These are phyloP conservation scores for Leccinum pachyderme DNA, from an alignment of 1,284 basidiomycete genomes.

Conservation along the genomic window DNA sequence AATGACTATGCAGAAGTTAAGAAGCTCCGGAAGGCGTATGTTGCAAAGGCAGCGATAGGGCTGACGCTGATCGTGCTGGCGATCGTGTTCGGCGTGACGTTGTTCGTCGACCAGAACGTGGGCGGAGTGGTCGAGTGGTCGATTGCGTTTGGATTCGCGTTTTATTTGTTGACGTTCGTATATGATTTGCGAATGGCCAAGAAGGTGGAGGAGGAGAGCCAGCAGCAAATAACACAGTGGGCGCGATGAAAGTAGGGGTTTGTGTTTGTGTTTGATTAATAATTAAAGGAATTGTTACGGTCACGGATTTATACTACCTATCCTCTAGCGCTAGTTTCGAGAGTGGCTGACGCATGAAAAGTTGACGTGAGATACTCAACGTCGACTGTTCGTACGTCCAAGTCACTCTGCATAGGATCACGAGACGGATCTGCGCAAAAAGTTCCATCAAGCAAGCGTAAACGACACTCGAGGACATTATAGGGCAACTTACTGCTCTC, in stretches of 20 bases:
- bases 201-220: not conserved
- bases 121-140: constrained; percentile 71
- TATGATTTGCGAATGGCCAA: constrained; percentile 64
- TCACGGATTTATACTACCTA: no score
- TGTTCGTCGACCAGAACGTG: constrained; percentile 45
- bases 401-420: not conserved
- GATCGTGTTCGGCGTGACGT: constrained; percentile 56
- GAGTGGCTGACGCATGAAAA: constrained; percentile 9
- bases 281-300: no score
- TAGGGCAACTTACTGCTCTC: not conserved
- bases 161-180: constrained; percentile 67
- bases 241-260: not conserved
- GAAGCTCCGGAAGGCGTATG: constrained; percentile 55
- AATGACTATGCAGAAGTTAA: constrained; percentile 48
- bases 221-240: constrained; percentile 5
- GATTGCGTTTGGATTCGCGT: constrained; percentile 68
- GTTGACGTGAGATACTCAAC: not conserved
- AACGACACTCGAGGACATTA: not conserved
- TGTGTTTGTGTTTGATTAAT: no score
- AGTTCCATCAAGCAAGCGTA: not conserved
- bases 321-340: constrained; percentile 3
- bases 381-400: constrained; percentile 8
- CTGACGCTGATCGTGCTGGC: constrained; percentile 54
- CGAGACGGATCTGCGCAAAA: not conserved
- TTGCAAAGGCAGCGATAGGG: constrained; percentile 60